Percentiles rank a stretch among this genome's conserved stretches.
phyloP scores from a whole-genome alignment of 306 rosid genomes.

The Cucurbita moschata region DNA sequence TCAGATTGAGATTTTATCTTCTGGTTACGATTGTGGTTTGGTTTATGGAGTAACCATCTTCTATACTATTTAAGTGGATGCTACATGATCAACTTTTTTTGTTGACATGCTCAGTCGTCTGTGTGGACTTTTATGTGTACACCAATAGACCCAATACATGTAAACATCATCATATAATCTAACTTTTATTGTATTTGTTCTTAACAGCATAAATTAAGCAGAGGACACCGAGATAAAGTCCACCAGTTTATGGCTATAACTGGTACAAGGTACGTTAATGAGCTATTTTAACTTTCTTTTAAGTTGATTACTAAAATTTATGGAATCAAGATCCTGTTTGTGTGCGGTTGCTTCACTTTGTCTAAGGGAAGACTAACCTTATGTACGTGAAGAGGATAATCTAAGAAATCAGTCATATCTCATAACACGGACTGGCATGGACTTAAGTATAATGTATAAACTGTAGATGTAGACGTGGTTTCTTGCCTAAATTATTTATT shows the following conservation, averaged over 20 bases:
- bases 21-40: not conserved
- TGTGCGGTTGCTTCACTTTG: not conserved
- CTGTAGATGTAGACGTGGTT: not conserved
- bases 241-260: conserved; percentile 91
- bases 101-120: not conserved
- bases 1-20: not conserved
- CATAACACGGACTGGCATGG: not conserved
- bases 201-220: conserved; percentile 72
- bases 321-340: not conserved
- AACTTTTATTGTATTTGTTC: not conserved
- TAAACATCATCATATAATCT: not conserved
- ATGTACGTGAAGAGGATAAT: not conserved
- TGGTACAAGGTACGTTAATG: conserved; percentile 61
- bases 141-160: not conserved
- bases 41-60: not conserved
- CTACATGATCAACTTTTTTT: not conserved
- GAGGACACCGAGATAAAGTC: conserved; percentile 90
- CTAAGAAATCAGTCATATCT: not conserved
- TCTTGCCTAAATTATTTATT: not conserved
- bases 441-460: not conserved
- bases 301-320: not conserved
- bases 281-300: not conserved
- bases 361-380: not conserved
- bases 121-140: not conserved
- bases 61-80: not conserved